A percentile compares a stretch with the other conserved stretches of the same genome.
phyloP scores from a whole-genome alignment of 768 basidiomycete genomes.

The Candolleomyces efflorescens region DNA sequence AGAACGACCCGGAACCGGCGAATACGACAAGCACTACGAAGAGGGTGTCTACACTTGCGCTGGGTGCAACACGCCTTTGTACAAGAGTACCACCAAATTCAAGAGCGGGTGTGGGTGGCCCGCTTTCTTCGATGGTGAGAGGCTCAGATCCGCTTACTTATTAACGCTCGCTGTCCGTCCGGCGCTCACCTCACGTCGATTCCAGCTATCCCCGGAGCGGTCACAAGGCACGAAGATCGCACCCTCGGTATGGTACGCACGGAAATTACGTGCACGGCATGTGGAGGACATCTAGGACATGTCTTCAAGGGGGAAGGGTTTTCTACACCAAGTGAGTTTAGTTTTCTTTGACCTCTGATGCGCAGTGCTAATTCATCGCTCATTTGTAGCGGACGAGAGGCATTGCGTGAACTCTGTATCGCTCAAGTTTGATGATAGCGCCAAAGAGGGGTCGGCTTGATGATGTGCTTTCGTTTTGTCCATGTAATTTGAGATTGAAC shows the following conservation, averaged over 20 bases:
- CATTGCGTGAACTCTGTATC: constrained; percentile 92
- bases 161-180: background rate
- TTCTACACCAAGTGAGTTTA: constrained; percentile 63
- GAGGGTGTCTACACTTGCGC: constrained; percentile 75
- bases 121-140: constrained; percentile 88
- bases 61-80: constrained; percentile 78
- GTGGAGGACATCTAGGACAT: constrained; percentile 92
- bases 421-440: constrained; percentile 67
- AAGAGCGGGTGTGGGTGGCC: constrained; percentile 96
- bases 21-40: constrained; percentile 66
- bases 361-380: background rate
- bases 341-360: background rate
- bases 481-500: no score
- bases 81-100: constrained; percentile 89
- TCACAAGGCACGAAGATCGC: constrained; percentile 70
- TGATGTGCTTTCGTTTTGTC: no score
- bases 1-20: constrained; percentile 71
- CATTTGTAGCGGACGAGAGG: constrained; percentile 63
- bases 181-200: no score
- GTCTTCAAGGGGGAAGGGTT: constrained; percentile 94
- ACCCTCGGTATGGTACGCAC: constrained; percentile 64
- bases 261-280: constrained; percentile 88
- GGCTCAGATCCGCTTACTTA: background rate
- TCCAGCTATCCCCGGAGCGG: constrained; percentile 84
- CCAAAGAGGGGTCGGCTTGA: constrained; percentile 13